Evolutionary conservation across 1,139 yeast species (phyloP), one percentile per base, ranked within the genome.

Genomic region (Pichia sp.): DNA sequence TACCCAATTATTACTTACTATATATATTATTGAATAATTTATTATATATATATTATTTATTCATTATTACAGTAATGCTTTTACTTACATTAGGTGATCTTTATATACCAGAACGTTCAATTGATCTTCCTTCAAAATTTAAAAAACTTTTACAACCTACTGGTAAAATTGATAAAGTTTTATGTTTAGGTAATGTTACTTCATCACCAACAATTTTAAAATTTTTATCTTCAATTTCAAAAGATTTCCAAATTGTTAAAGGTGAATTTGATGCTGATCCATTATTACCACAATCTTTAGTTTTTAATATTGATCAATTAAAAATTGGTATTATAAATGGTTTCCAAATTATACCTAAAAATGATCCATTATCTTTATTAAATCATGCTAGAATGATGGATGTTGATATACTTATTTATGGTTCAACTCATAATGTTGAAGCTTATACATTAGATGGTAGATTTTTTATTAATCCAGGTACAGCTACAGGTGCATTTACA

Each of bases 361-460:
- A 80, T 39, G 98, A 92, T 58, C 95, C 97, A 3, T 77, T 90
- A 56, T 82, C 95, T 38, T 70, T 92, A 48, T 71, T 87, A 55
- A 78, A 85, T 1, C 74, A 86, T 49, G 96, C 98, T 0, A 73
- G 98, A 50, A 92, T 89, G 64, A 70, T 90, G 70, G 95, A 90
- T 61, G 97, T 87, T 39, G 97, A 92, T 63, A 76, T 92, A 9
- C 70, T 92, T 56, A 71, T 92, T n/a, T 87, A 95, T 87, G 97
- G 97, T n/a, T 96, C 96, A 0, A 82, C 96, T 2, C 96, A 87
- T 62, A 78, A 80, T 52, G 95, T 87, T 7, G 97, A 92, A 60
- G 96, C 97, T 0, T 92, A 87, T 59, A 87, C 94, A 10, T 69
- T 90, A 50, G 97, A 89, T 54, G 95, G 95, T 28, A 87, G 87